Conservation (phyloP, 306 rosid species). For the Styphnolobium japonicum region DNA sequence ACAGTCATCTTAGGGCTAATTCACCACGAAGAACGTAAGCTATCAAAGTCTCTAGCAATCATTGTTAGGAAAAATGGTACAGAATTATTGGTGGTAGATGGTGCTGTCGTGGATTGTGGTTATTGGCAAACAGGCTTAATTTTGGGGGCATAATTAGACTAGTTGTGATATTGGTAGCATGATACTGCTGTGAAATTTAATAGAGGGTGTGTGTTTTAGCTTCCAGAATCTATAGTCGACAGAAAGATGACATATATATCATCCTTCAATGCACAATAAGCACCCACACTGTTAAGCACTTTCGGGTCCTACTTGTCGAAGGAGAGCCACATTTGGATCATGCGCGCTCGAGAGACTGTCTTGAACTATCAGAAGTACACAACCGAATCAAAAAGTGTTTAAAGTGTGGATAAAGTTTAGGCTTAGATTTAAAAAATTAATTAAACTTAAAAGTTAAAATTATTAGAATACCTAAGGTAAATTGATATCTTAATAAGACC, state of each 20-base stretch:
- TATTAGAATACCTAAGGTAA: not conserved
- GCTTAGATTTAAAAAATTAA: not conserved
- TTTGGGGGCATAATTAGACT: not conserved
- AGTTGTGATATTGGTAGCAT: not conserved
- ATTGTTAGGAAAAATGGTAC: constrained; percentile 22
- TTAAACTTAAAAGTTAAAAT: not conserved
- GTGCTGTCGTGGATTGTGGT: constrained; percentile 9
- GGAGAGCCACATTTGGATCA: constrained; percentile 20
- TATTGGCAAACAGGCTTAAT: constrained; percentile 5
- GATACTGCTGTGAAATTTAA: not conserved
- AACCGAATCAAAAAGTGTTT: not conserved
- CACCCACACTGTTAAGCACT: not conserved
- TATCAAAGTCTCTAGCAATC: constrained; percentile 23
- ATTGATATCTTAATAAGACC: too few species aligned
- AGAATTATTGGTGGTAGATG: constrained; percentile 25
- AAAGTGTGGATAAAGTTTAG: not conserved
- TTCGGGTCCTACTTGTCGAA: constrained; percentile 22
- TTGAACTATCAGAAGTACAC: not conserved
- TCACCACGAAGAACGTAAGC: constrained; percentile 2
- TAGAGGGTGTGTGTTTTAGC: not conserved
- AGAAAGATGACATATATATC: constrained; percentile 11
- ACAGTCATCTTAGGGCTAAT: constrained; percentile 1
- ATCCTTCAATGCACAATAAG: constrained; percentile 1
- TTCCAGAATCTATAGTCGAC: constrained; percentile 10
- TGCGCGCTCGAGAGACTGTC: not conserved